A percentile compares a stretch with the other conserved stretches of the same genome.
Conservation (phyloP, 352 stramenopile genomes). For the Hyaloperonospora brassicae region DNA sequence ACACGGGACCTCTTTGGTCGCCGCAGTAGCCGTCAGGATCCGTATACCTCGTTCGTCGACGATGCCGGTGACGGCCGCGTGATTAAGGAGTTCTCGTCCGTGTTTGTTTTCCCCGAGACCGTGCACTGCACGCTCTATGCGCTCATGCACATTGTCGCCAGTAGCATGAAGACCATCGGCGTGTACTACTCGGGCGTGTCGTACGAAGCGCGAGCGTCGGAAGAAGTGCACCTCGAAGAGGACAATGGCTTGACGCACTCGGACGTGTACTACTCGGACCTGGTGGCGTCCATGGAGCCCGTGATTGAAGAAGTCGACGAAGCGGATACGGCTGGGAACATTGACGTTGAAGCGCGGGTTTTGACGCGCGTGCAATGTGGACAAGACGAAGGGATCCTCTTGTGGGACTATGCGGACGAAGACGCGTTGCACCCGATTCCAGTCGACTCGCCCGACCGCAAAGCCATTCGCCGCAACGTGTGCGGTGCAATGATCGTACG, state of each 20-base stretch:
- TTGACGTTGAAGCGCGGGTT: slow-evolving; percentile 52
- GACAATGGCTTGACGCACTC: slow-evolving; percentile 20
- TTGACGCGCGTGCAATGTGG: slow-evolving; percentile 36
- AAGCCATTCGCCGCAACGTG: slow-evolving; percentile 39
- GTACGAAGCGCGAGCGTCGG: slow-evolving; percentile 31
- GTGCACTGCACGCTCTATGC: slow-evolving; percentile 28
- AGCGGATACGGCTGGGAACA: slow-evolving; percentile 18
- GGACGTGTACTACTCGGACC: slow-evolving; percentile 42
- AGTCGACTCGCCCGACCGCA: slow-evolving; percentile 6
- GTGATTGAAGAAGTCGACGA: slow-evolving; percentile 27
- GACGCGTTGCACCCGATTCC: slow-evolving; percentile 41
- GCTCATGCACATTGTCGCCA: slow-evolving; percentile 36
- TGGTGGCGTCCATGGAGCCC: slow-evolving; percentile 34
- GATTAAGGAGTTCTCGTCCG: slow-evolving; percentile 58
- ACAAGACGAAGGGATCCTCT: slow-evolving; percentile 31
- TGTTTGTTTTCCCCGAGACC: slow-evolving; percentile 52
- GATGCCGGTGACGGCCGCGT: slow-evolving; percentile 37
- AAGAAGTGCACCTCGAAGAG: slow-evolving; percentile 26
- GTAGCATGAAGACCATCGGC: slow-evolving; percentile 41
- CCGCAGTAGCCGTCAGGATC: slow-evolving; percentile 4
- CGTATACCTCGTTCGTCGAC: slow-evolving; percentile 1
- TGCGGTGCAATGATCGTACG: slow-evolving; percentile 41
- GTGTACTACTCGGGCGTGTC: slow-evolving; percentile 45
- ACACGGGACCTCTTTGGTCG: slow-evolving; percentile 30
- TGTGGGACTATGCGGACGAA: slow-evolving; percentile 66